Conservation (phyloP, 208 protist genomes). For the Acanthamoeba triangularis region DNA sequence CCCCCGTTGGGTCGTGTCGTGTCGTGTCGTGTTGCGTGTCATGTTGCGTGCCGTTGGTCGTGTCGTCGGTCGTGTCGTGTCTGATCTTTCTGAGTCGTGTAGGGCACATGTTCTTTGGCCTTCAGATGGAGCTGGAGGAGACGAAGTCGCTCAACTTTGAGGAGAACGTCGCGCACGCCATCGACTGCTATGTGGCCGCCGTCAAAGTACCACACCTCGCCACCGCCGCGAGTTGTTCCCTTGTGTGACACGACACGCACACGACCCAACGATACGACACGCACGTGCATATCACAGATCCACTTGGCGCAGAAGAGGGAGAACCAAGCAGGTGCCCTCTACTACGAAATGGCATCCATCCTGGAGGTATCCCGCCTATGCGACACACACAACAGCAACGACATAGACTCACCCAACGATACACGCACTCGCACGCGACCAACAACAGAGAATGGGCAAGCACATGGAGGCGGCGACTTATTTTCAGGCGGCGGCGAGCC, state of each 20-base stretch:
- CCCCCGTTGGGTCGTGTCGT: background rate
- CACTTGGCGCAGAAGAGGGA: conserved; percentile 4
- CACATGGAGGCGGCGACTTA: conserved; percentile 8
- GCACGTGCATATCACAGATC: background rate
- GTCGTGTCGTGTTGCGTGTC: background rate
- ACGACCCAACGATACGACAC: too few relatives aligned
- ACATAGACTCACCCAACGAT: too few relatives aligned
- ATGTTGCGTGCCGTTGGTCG: background rate
- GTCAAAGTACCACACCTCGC: background rate
- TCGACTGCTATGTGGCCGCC: conserved; percentile 4
- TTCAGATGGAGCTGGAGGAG: conserved; percentile 9
- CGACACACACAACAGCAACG: too few relatives aligned
- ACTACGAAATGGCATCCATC: background rate
- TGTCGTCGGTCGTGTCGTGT: too few relatives aligned
- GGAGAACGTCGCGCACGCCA: background rate
- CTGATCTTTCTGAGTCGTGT: background rate
- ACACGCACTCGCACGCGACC: too few relatives aligned
- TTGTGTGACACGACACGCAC: too few relatives aligned
- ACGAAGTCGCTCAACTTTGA: conserved; percentile 39
- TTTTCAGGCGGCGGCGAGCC: background rate
- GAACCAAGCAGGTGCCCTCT: conserved; percentile 2
- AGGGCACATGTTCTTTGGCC: background rate
- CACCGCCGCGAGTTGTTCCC: background rate
- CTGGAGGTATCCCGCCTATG: background rate
- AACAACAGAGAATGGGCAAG: background rate